Evolutionary conservation across 78 protist genomes (phyloP), one percentile per base, ranked within the genome.

Genomic region (Dictyostelium citrinum): DNA sequence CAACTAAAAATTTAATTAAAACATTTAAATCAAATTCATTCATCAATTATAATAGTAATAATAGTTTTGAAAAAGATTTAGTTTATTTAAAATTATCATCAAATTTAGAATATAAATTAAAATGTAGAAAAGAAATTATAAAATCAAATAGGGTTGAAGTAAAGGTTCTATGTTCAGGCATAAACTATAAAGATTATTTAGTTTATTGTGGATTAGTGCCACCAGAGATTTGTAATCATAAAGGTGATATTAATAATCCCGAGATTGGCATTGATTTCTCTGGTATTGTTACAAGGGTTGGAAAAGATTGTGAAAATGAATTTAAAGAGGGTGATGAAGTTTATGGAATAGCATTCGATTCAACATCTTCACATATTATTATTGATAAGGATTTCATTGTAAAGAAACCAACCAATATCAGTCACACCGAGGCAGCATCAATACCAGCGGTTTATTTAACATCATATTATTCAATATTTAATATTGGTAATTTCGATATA

Each of bases 181-280:
- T 91, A 1, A 82, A 82, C 24, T 82, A 71, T 17, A 81, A 77
- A 49, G 90, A 91, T 75, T 9, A 76, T 82, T 24, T 91, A 39
- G 39, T 61, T 8, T 31, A 55, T 37, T 46, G 61, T 16, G 82
- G 91, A 20, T 46, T 84, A 0, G 14, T 75, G 0, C 95, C 82
- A 22, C 17, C 10, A 24, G 46, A 74, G 39, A n/a, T 37, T 14
- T 5, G 0, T 2, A 39, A 20, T 74, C 11, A 20, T 29, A 67
- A 24, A 2, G 75, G 75, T 29, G 43, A 67, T 67, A 3, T 24
- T 31, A 35, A 72, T 2, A 39, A 72, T 37, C 79, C 90, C 1
- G 84, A 67, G 24, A 37, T 91, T 9, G 95, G 95, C 24, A 49
- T 75, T 16, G 95, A 91, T 20, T 82, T 72, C 29, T 43, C 90